A percentile compares a stretch with the other conserved stretches of the same genome.
These are phyloP conservation scores for Tetrastigma voinierianum DNA, from an alignment of 164 flowering plant species.

Conservation along the genomic window DNA sequence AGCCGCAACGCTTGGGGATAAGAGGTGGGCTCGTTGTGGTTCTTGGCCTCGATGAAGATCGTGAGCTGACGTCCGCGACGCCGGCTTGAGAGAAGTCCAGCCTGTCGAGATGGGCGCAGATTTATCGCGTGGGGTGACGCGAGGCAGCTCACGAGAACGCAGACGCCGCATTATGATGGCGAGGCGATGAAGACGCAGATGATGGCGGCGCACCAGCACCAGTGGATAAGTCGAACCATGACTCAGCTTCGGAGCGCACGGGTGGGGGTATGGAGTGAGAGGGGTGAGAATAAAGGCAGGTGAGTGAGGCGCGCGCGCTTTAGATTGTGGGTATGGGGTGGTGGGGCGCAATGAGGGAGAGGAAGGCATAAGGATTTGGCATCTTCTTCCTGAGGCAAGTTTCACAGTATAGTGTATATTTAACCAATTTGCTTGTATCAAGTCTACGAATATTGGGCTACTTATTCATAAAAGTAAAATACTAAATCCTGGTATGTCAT, in stretches of 20 bases:
- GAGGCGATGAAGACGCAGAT: slow-evolving; percentile 56
- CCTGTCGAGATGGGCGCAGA: slow-evolving; percentile 57
- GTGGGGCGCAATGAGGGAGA: no score
- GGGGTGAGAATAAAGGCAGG: no score
- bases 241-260: no score
- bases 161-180: slow-evolving; percentile 66
- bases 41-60: slow-evolving; percentile 47
- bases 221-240: no score
- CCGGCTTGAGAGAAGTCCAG: slow-evolving; percentile 39
- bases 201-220: slow-evolving; percentile 58
- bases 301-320: no score
- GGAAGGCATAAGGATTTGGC: slow-evolving; percentile 47
- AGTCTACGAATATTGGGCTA: slow-evolving; percentile 18
- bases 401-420: no score
- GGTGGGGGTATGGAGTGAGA: no score
- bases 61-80: slow-evolving; percentile 35
- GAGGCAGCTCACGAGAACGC: slow-evolving; percentile 58
- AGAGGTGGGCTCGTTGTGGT: no score
- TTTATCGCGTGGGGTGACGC: slow-evolving; percentile 58
- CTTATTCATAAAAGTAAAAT: slow-evolving; percentile 1
- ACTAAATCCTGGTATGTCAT: slow-evolving; percentile 5
- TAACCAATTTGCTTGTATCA: slow-evolving; percentile 9
- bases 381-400: slow-evolving; percentile 73
- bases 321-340: no score
- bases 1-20: no score